Evolutionary conservation across 352 stramenopile species (phyloP).

Genomic region (Phytophthora ohioensis): DNA sequence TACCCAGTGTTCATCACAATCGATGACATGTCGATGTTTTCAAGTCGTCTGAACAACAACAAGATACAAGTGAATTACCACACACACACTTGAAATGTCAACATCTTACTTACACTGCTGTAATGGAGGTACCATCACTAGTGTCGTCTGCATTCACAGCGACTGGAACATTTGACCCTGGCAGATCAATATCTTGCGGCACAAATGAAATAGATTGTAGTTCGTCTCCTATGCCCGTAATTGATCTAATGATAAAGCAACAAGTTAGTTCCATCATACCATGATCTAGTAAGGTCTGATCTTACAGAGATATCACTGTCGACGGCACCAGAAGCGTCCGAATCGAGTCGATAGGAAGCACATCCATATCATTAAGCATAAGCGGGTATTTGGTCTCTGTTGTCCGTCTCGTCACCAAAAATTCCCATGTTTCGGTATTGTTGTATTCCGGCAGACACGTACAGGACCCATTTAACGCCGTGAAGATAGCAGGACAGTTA

Average conservation of each 20-base stretch:
- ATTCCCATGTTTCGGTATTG: constrained; percentile 36
- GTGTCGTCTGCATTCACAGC: constrained; percentile 34
- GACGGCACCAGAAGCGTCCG: constrained; percentile 47
- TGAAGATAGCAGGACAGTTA: constrained; percentile 49
- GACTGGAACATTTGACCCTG: constrained; percentile 34
- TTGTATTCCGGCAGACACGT: constrained; percentile 49
- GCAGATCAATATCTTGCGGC: constrained; percentile 34
- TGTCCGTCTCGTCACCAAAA: constrained; percentile 34
- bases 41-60: constrained; percentile 30
- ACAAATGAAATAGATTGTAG: constrained; percentile 37
- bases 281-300: neutral
- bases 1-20: constrained; percentile 29
- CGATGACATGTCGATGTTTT: constrained; percentile 43
- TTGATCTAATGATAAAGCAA: constrained; percentile 17
- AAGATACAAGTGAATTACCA: neutral
- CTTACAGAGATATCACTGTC: constrained; percentile 41
- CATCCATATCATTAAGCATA: constrained; percentile 22
- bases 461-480: constrained; percentile 49
- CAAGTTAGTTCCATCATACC: neutral
- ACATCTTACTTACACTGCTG: constrained; percentile 28
- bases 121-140: constrained; percentile 31
- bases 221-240: constrained; percentile 33
- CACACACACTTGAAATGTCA: neutral
- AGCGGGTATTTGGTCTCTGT: constrained; percentile 16
- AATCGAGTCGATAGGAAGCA: constrained; percentile 45